Base-by-base conservation (phyloP, 2,329 filamentous ascomycete species). In the Hymenoscyphus repandus region DNA sequence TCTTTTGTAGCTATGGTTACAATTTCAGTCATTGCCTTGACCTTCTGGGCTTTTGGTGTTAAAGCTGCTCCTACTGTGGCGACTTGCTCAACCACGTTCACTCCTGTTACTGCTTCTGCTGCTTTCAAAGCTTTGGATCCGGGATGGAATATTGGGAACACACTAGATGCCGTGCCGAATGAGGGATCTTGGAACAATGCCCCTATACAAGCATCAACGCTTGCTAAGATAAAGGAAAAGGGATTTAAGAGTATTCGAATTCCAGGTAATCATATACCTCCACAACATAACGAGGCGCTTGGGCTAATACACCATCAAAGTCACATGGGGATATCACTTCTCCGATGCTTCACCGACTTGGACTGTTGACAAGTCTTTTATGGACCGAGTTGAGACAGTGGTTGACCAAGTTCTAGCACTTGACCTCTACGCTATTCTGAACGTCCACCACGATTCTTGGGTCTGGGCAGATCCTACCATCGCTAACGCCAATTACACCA, bases 121-220 rank as follows among this genome's bases (percentile, higher is more conserved):
- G 59, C 60, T 12, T 51, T 80, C 43, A 68, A 69, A 5, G 71
- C 68, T 7, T 68, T 80, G 37, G 76, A 76, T 44, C 74, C 78
- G 0, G 79, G 79, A 6, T 83, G 79, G 79, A 83, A 82, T 55
- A 58, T 82, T 7, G 80, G 79, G 9, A 83, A 83, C 50, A 80
- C 78, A 0, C 70, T 83, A 30, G 80, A 82, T 59, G 77, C 78
- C 1, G 65, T 73, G 6, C 73, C 78, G 5, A 68, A 73, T 44
- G 80, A 83, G 61, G 78, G 76, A 5, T 76, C 73, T 2, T 83
- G 79, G 79, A 78, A 78, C 56, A 82, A 82, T 50, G 69, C 73
- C 0, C 71, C 74, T 0, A 77, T 80, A 1, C 67, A 72, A 5
- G 67, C 66, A 2, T 61, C 63, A 1, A 80, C 77, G 0, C 79